phyloP scores from a whole-genome alignment of 2,329 filamentous ascomycete species.

The Kalaharituber pfeilii region DNA sequence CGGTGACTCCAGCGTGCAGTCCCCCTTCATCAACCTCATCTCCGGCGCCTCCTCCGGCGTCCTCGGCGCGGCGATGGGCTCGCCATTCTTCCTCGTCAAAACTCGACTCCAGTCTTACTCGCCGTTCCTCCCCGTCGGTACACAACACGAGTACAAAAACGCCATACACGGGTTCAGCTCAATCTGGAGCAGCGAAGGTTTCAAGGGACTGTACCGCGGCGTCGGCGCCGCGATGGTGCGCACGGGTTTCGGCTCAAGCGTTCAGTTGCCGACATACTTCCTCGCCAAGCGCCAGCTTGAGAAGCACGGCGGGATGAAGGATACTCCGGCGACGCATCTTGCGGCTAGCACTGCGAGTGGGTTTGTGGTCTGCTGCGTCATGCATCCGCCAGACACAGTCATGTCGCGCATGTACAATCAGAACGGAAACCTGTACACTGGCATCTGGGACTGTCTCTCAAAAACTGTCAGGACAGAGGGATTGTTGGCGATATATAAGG shows the following conservation, averaged over 20 bases:
- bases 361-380: constrained; percentile 91
- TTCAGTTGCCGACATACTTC: constrained; percentile 95
- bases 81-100: constrained; percentile 95
- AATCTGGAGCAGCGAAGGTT: constrained; percentile 62
- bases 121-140: constrained; percentile 80
- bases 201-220: constrained; percentile 71
- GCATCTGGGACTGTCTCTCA: constrained; percentile 77
- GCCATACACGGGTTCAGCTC: constrained; percentile 64
- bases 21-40: constrained; percentile 80
- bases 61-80: constrained; percentile 79
- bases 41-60: constrained; percentile 78
- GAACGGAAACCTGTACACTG: constrained; percentile 87
- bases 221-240: constrained; percentile 88
- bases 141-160: constrained; percentile 85
- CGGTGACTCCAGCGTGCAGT: constrained; percentile 58
- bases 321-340: constrained; percentile 76
- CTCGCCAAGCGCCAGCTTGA: constrained; percentile 80
- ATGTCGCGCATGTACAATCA: constrained; percentile 99
- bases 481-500: constrained; percentile 87
- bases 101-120: constrained; percentile 89
- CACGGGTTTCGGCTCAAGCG: constrained; percentile 87
- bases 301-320: constrained; percentile 70
- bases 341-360: constrained; percentile 77
- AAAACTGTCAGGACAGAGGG: constrained; percentile 89
- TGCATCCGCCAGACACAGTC: constrained; percentile 97